These are phyloP conservation scores for Ceratobasidium sp. DNA, from an alignment of 1,284 basidiomycete species.

Conservation along the genomic window DNA sequence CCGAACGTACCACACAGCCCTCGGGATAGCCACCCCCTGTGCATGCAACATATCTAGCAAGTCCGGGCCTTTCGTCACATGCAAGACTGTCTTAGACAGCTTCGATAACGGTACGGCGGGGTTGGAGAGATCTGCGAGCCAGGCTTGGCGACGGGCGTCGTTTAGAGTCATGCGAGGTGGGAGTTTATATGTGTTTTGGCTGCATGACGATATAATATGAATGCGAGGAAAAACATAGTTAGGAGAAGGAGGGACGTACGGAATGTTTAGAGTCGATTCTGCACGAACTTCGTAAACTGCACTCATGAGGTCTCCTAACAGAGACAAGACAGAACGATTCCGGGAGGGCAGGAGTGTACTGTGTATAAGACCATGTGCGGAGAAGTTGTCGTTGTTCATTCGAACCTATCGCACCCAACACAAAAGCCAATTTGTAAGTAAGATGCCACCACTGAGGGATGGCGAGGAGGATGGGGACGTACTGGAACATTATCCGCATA, in stretches of 20 bases:
- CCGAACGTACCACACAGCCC: slow-evolving; percentile 95
- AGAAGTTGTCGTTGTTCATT: slow-evolving; percentile 65
- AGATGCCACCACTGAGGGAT: neutral
- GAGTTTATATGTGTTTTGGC: slow-evolving; percentile 80
- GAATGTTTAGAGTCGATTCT: slow-evolving; percentile 65
- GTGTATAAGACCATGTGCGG: slow-evolving; percentile 63
- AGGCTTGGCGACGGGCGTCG: slow-evolving; percentile 86
- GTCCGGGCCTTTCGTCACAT: slow-evolving; percentile 92
- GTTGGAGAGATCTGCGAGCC: slow-evolving; percentile 92
- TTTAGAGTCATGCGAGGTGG: slow-evolving; percentile 91
- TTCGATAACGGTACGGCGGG: slow-evolving; percentile 88
- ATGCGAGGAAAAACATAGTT: slow-evolving; percentile 7
- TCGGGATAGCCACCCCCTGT: slow-evolving; percentile 81
- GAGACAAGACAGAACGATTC: slow-evolving; percentile 61
- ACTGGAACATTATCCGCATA: slow-evolving; percentile 65
- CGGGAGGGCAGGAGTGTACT: slow-evolving; percentile 52
- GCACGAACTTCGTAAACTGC: slow-evolving; percentile 76
- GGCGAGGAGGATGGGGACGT: neutral
- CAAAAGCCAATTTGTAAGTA: slow-evolving; percentile 28
- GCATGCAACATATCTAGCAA: slow-evolving; percentile 87
- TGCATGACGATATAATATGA: slow-evolving; percentile 52
- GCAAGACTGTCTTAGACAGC: slow-evolving; percentile 87
- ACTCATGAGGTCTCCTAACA: slow-evolving; percentile 81
- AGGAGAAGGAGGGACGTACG: slow-evolving; percentile 60
- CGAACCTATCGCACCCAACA: slow-evolving; percentile 55